A percentile compares a stretch with the other conserved stretches of the same genome.
Conservation (phyloP, 257 asterid species). For the Nicotiana tabacum region DNA sequence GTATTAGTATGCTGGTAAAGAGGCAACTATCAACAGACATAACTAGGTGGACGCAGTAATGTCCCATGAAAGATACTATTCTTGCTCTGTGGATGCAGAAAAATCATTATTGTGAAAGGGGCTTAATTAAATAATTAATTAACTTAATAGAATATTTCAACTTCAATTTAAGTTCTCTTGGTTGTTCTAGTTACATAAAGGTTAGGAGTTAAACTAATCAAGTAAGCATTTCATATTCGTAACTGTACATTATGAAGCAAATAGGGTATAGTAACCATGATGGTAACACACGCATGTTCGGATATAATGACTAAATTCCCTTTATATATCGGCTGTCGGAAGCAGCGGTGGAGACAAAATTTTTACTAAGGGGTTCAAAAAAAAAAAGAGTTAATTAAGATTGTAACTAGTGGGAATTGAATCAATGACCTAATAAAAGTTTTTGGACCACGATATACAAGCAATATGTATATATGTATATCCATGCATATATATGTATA, state of each 20-base stretch:
- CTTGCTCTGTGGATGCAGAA: conserved; percentile 11
- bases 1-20: conserved; percentile 15
- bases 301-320: not conserved
- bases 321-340: conserved; percentile 3
- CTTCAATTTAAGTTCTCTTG: not conserved
- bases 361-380: too few relatives aligned
- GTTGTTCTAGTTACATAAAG: not conserved
- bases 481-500: too few relatives aligned
- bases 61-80: not conserved
- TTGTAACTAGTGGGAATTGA: too few relatives aligned
- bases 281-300: not conserved
- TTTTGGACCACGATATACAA: too few relatives aligned
- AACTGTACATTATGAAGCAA: not conserved
- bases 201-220: not conserved
- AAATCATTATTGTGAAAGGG: not conserved
- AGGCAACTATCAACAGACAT: conserved; percentile 8
- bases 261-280: not conserved
- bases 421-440: too few relatives aligned
- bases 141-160: not conserved
- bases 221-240: not conserved
- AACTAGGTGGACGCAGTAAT: conserved; percentile 9
- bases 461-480: too few relatives aligned
- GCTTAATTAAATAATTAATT: too few relatives aligned
- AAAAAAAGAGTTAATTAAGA: too few relatives aligned
- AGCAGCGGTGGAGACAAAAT: too few relatives aligned